Conservation (phyloP, 495 filamentous ascomycete genomes). For the Physcia stellaris region DNA sequence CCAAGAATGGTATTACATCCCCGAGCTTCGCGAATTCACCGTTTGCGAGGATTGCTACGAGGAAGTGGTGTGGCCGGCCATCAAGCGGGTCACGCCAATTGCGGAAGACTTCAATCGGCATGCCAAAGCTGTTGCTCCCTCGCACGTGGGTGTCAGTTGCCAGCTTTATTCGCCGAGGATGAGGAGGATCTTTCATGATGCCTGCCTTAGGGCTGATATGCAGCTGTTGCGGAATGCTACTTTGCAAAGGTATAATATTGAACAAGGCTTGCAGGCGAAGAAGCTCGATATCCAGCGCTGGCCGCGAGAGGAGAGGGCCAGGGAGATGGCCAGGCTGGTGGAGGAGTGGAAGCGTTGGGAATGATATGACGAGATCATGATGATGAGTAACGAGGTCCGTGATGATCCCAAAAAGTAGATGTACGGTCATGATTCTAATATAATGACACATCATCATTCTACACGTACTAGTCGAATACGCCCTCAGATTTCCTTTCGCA, state of each 20-base stretch:
- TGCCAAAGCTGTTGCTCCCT: conserved; percentile 18
- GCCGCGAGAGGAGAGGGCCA: conserved; percentile 25
- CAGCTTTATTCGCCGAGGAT: conserved; percentile 68
- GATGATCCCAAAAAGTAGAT: no score
- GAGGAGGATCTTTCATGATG: conserved; percentile 47
- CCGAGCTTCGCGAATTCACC: conserved; percentile 47
- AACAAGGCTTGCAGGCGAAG: conserved; percentile 33
- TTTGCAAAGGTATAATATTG: conserved; percentile 28
- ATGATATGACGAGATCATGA: conserved; percentile 18
- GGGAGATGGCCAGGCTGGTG: conserved; percentile 30
- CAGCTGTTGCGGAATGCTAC: conserved; percentile 28
- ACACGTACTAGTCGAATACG: no score
- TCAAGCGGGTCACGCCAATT: conserved; percentile 34
- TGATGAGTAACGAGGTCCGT: no score
- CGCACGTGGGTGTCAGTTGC: conserved; percentile 34
- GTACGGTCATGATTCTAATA: no score
- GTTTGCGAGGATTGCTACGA: conserved; percentile 63
- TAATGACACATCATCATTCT: no score
- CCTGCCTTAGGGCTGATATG: conserved; percentile 44
- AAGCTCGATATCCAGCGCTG: conserved; percentile 19
- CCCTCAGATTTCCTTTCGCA: no score
- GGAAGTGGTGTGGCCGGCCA: conserved; percentile 50
- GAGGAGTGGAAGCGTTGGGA: conserved; percentile 44
- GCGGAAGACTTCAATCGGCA: conserved; percentile 34
- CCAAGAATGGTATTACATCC: conserved; percentile 48